Percentiles rank a stretch among this genome's conserved stretches.
Evolutionary conservation across 805 yeast species (phyloP).

Genomic region (Saccharomycopsis schoenii): DNA sequence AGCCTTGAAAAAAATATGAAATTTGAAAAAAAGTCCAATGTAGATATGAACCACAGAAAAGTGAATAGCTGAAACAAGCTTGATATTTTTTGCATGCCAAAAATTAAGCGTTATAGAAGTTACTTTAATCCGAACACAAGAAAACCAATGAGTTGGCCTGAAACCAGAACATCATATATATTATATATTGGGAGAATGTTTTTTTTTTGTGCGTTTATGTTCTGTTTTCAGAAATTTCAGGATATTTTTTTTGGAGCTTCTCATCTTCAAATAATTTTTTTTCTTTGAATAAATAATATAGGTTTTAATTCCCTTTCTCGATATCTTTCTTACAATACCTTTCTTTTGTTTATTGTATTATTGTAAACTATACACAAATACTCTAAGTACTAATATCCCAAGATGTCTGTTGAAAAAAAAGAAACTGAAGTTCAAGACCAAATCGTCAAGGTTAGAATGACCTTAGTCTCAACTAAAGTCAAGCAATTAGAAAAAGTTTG

Average conservation of each 20-base stretch:
- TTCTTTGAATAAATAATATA: too few species aligned
- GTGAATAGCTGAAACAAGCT: too few species aligned
- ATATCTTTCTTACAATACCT: neutral
- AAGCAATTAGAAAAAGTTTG: conserved; percentile 97
- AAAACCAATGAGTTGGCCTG: neutral
- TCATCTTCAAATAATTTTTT: neutral
- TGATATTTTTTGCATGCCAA: too few species aligned
- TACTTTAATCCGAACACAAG: neutral
- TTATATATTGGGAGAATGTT: neutral
- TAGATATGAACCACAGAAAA: neutral
- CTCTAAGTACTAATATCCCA: conserved; percentile 14
- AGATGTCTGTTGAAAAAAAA: conserved; percentile 76
- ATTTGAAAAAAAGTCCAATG: too few species aligned
- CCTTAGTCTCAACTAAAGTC: conserved; percentile 97
- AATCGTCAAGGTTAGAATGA: conserved; percentile 96
- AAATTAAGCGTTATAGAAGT: neutral
- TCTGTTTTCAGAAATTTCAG: neutral
- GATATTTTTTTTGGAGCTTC: neutral
- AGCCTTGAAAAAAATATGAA: too few species aligned
- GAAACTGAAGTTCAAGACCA: conserved; percentile 79
- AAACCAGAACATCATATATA: too few species aligned
- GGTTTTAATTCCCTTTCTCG: neutral
- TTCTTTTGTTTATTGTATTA: neutral
- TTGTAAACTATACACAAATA: neutral
- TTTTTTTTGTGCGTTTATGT: neutral